Conservation (phyloP, 306 rosid genomes). For the Cercis canadensis region DNA sequence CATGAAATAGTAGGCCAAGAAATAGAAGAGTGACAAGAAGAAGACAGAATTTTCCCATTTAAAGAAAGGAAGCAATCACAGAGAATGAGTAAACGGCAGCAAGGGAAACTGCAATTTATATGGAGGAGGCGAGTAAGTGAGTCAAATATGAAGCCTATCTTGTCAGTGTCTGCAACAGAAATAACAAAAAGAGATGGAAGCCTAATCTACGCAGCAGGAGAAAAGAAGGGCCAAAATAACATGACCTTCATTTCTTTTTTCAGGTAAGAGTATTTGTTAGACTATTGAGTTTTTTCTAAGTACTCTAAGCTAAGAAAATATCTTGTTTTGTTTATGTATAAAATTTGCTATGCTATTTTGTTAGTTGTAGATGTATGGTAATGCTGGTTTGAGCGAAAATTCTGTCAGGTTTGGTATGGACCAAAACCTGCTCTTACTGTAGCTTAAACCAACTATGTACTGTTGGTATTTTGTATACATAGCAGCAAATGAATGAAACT, state of each 20-base stretch:
- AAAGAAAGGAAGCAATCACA: slow-evolving; percentile 1
- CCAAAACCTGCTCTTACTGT: too few relatives aligned
- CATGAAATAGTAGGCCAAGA: slow-evolving; percentile 39
- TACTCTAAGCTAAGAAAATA: too few relatives aligned
- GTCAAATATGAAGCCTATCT: neutral
- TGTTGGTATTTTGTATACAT: too few relatives aligned
- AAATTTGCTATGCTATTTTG: too few relatives aligned
- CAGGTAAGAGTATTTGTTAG: neutral
- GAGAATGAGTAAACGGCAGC: neutral
- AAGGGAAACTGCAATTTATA: neutral
- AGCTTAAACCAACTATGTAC: too few relatives aligned
- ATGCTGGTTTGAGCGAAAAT: too few relatives aligned
- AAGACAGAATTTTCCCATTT: slow-evolving; percentile 50
- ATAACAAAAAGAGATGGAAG: neutral
- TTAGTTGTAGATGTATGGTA: too few relatives aligned
- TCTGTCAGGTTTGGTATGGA: too few relatives aligned
- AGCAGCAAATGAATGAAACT: too few relatives aligned
- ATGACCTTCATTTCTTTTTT: neutral
- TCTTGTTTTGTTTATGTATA: too few relatives aligned
- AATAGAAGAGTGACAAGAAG: slow-evolving; percentile 39
- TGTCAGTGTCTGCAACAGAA: neutral
- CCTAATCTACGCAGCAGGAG: too few relatives aligned
- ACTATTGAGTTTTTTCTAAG: too few relatives aligned
- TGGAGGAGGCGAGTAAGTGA: neutral
- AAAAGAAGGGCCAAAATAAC: neutral